These are phyloP conservation scores for Leishmania guyanensis DNA, from an alignment of 208 protist species.

Conservation along the genomic window DNA sequence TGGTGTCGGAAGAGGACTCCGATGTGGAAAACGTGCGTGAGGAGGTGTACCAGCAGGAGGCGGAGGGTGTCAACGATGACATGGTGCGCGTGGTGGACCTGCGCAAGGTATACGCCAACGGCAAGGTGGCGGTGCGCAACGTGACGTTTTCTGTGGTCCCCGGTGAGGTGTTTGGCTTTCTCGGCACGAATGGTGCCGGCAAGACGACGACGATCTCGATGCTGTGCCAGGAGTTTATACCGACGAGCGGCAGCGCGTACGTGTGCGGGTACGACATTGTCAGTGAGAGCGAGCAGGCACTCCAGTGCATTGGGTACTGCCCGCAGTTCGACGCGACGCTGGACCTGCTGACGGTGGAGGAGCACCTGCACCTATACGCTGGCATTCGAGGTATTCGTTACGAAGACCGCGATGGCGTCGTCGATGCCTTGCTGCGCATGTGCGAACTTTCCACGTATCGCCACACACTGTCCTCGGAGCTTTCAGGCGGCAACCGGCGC, in stretches of 20 bases:
- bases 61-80: conserved; percentile 34
- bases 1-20: conserved; percentile 37
- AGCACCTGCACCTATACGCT: conserved; percentile 87
- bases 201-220: conserved; percentile 90
- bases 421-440: conserved; percentile 34
- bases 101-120: conserved; percentile 47
- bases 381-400: conserved; percentile 40
- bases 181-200: conserved; percentile 90
- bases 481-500: conserved; percentile 73
- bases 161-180: conserved; percentile 86
- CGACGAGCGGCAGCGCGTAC: conserved; percentile 59
- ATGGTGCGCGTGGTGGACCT: conserved; percentile 56
- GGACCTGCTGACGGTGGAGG: conserved; percentile 90
- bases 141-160: conserved; percentile 72
- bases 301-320: conserved; percentile 93
- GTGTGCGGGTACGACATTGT: conserved; percentile 63
- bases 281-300: conserved; percentile 37
- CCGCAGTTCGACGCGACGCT: conserved; percentile 96
- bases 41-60: conserved; percentile 37
- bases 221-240: conserved; percentile 74
- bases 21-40: conserved; percentile 51
- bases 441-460: conserved; percentile 35
- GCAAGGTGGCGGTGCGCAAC: conserved; percentile 69
- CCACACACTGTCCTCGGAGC: conserved; percentile 27
- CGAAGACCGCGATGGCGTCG: conserved; percentile 24